Percentiles rank a stretch among this genome's conserved stretches.
Conservation (phyloP, 148 eudicot genomes). For the Spergularia bocconei region DNA sequence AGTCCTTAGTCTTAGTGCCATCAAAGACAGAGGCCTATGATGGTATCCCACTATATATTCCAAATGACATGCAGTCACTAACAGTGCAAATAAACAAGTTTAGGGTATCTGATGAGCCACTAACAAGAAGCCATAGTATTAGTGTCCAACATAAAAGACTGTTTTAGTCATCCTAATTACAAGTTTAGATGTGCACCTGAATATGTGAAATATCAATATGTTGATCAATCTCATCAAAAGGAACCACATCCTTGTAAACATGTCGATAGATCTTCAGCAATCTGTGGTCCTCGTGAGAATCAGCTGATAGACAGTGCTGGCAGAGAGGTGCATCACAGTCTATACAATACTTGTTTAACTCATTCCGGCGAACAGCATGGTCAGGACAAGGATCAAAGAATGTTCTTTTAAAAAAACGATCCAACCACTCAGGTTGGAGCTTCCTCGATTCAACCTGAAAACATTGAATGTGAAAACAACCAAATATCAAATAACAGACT, state of each 20-base stretch:
- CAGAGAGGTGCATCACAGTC: slow-evolving; percentile 43
- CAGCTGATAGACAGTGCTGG: slow-evolving; percentile 32
- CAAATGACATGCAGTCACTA: too few relatives aligned
- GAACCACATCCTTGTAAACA: slow-evolving; percentile 58
- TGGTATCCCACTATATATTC: not conserved
- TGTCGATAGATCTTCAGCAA: slow-evolving; percentile 48
- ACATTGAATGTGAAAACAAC: not conserved
- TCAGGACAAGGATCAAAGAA: slow-evolving; percentile 40
- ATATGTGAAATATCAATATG: slow-evolving; percentile 49
- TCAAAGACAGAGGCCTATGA: not conserved
- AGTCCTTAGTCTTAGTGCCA: not conserved
- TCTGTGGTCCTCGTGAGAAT: slow-evolving; percentile 37
- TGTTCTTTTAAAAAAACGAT: slow-evolving; percentile 29
- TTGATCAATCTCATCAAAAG: slow-evolving; percentile 37
- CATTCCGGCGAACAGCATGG: slow-evolving; percentile 46
- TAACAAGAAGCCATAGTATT: too few relatives aligned
- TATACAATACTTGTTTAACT: slow-evolving; percentile 46
- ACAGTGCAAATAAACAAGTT: not conserved
- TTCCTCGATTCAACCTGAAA: slow-evolving; percentile 17
- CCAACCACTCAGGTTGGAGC: slow-evolving; percentile 45
- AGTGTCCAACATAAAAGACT: too few relatives aligned
- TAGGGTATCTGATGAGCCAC: not conserved
- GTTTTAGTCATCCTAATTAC: too few relatives aligned
- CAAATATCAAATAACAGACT: not conserved
- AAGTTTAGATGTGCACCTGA: slow-evolving; percentile 43